These are phyloP conservation scores for Conoideocrella luteorostrata DNA, from an alignment of 2,329 filamentous ascomycete genomes.

Conservation along the genomic window DNA sequence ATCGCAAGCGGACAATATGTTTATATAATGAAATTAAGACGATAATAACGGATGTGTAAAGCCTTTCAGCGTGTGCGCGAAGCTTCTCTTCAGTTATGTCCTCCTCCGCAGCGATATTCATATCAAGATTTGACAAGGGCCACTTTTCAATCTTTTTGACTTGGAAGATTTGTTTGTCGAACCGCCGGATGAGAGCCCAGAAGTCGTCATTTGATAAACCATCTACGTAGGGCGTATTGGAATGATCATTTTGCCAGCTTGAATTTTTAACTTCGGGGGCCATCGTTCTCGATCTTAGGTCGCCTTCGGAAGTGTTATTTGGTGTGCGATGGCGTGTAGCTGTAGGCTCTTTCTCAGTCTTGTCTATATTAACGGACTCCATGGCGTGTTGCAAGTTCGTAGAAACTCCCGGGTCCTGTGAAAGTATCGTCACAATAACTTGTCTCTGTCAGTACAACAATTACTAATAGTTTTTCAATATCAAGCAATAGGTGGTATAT, in stretches of 20 bases:
- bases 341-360: too few species aligned
- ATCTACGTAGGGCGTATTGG: slow-evolving; percentile 55
- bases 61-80: slow-evolving; percentile 66
- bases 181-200: slow-evolving; percentile 64
- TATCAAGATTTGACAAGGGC: slow-evolving; percentile 61
- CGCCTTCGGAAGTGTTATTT: too few species aligned
- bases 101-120: slow-evolving; percentile 76
- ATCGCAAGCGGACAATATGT: slow-evolving; percentile 68
- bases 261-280: slow-evolving; percentile 59
- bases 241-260: slow-evolving; percentile 63
- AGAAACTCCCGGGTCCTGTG: too few species aligned
- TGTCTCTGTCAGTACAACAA: too few species aligned
- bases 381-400: too few species aligned
- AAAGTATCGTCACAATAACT: too few species aligned
- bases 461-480: too few species aligned
- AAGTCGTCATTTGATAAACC: slow-evolving; percentile 66
- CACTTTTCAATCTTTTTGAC: slow-evolving; percentile 56
- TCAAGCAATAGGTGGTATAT: too few species aligned
- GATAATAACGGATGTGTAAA: slow-evolving; percentile 75
- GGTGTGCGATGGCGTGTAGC: too few species aligned
- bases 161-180: slow-evolving; percentile 64
- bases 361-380: too few species aligned
- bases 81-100: slow-evolving; percentile 83
- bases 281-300: too few species aligned
- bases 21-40: slow-evolving; percentile 61